Conservation (phyloP, 169 alveolate species). For the Amoebophrya sp. region DNA sequence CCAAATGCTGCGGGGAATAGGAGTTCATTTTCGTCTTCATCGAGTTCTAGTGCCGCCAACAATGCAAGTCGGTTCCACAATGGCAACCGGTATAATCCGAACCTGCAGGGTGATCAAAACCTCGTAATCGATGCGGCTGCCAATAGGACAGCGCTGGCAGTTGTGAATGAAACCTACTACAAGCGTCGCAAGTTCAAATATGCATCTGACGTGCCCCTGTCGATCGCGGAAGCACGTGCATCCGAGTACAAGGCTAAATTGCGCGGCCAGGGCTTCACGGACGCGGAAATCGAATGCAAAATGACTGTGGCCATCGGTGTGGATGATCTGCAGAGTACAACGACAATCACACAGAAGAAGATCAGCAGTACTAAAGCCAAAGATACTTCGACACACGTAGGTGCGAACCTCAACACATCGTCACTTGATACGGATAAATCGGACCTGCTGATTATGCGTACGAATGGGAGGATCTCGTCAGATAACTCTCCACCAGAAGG, state of each 20-base stretch:
- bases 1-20: background rate
- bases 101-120: background rate
- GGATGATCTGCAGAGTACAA: background rate
- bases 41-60: no score
- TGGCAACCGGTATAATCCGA: background rate
- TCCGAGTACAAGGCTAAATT: background rate
- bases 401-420: background rate
- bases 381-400: no score
- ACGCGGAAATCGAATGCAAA: background rate
- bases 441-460: background rate
- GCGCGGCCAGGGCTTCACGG: constrained; percentile 4
- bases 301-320: background rate
- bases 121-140: background rate
- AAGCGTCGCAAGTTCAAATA: background rate
- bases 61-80: background rate
- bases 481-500: no score
- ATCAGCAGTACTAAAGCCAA: no score
- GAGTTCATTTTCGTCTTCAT: no score
- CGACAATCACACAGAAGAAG: no score
- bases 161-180: background rate
- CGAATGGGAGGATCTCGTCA: no score
- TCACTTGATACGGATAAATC: background rate
- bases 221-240: background rate
- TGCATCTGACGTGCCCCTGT: background rate
- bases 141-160: background rate